Evolutionary conservation across 176 grass and related monocot species (phyloP).

Genomic region (Musa troglodytarum): DNA sequence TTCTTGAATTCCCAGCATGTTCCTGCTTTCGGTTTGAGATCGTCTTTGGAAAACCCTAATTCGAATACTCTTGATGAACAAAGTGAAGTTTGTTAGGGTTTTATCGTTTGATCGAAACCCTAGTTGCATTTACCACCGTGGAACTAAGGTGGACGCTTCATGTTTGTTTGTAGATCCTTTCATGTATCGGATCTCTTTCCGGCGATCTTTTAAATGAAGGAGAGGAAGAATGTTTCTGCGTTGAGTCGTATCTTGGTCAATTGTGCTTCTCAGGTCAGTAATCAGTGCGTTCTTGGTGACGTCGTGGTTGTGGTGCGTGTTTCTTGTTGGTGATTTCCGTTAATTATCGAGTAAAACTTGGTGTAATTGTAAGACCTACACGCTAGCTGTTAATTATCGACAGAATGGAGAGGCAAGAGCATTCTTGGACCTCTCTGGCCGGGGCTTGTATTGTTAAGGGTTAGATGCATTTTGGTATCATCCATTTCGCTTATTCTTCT

Average conservation of each 20-base stretch:
- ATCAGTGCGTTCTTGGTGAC: background rate
- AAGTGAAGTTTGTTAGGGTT: too few relatives aligned
- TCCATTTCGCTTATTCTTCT: too few relatives aligned
- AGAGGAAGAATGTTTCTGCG: constrained; percentile 14
- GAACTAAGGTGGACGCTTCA: background rate
- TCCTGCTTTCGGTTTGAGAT: background rate
- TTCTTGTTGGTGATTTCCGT: background rate
- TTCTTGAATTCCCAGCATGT: background rate
- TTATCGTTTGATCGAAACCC: background rate
- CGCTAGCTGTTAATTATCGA: too few relatives aligned
- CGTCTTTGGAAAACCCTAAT: background rate
- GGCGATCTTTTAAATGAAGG: constrained; percentile 17
- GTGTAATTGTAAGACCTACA: too few relatives aligned
- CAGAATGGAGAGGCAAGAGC: too few relatives aligned
- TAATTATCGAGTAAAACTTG: background rate
- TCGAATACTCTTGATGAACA: background rate
- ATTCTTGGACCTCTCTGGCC: too few relatives aligned
- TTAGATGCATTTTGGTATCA: too few relatives aligned
- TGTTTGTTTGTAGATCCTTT: background rate
- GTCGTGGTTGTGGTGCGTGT: too few relatives aligned
- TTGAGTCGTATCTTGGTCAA: constrained; percentile 13
- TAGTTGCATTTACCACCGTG: background rate
- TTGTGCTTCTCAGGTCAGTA: constrained; percentile 26
- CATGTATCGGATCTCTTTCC: background rate
- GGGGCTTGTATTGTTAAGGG: too few relatives aligned